Base-by-base conservation (phyloP, 257 asterid genomes). In the Penstemon barbatus region DNA sequence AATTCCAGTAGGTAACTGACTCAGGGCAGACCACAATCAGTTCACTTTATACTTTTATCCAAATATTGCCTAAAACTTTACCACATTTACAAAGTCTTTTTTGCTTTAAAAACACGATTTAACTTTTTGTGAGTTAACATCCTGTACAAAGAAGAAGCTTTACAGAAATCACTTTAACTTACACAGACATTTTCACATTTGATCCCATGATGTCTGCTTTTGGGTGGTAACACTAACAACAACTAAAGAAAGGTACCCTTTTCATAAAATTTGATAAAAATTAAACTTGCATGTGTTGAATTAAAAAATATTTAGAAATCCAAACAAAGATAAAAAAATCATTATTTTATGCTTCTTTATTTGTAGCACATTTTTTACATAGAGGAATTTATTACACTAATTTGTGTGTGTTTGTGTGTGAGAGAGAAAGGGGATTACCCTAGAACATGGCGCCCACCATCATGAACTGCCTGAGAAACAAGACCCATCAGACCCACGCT, bases 381-480 rank as follows among this genome's bases (percentile, higher is more conserved):
- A 52, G 13, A 52, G 13, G 1, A 25, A 25, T 25, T 15, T 15
- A 15, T 15, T 25, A 25, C 33, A 25, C 33, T 25, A 25, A 2
- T 25, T 25, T 54, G 57, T 19, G 46, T 54, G 43, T 42, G 55
- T 13, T 65, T 15, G 57, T 61, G 68, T 44, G 69, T 11, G 40
- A 49, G 50, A 3, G 46, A 15, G 37, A 50, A 15, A 51, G 8
- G 1, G 18, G 8, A 12, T 11, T 83, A 92, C 97, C 98, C 98
- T 72, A 92, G 91, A 79, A 92, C 98, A 83, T 92, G 98, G 74
- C 96, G 95, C 68, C 98, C 98, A 39, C 97, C 98, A 86, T 89
- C 97, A 89, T 92, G 97, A 89, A 87, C 98, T 53, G 97, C 98
- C 87, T 89, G 97, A 83, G 98, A 92, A 87, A 92, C 88, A 81